A percentile compares a stretch with the other conserved stretches of the same genome.
These are phyloP conservation scores for Cucurbita ficifolia DNA, from an alignment of 306 rosid species.

Conservation along the genomic window DNA sequence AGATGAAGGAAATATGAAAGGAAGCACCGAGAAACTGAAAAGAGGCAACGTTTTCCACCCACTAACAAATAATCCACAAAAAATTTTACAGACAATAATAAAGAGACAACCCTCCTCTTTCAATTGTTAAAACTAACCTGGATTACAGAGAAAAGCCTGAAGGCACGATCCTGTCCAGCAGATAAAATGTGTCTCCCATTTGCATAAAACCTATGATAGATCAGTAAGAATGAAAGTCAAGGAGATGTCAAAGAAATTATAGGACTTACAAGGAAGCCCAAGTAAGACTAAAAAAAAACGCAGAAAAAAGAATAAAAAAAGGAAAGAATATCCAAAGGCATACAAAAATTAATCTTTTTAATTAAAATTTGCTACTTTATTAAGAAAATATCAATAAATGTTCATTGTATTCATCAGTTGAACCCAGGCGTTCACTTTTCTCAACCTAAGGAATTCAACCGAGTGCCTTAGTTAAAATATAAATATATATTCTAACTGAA, in stretches of 20 bases:
- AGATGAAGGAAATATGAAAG: too few relatives aligned
- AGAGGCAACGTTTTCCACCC: too few relatives aligned
- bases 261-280: background rate
- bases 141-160: conserved; percentile 81
- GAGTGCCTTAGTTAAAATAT: background rate
- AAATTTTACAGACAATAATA: too few relatives aligned
- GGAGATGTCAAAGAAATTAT: background rate
- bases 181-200: conserved; percentile 95
- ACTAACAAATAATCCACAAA: too few relatives aligned
- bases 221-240: background rate
- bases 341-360: too few relatives aligned
- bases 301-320: too few relatives aligned
- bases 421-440: background rate
- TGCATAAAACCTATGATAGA: conserved; percentile 69
- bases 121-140: conserved; percentile 42
- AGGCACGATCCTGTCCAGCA: conserved; percentile 96
- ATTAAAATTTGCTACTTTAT: too few relatives aligned
- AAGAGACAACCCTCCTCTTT: background rate
- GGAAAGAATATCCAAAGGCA: background rate
- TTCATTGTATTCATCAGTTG: background rate
- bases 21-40: too few relatives aligned
- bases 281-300: background rate
- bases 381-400: background rate
- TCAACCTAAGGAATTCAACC: background rate
- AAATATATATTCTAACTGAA: background rate